Evolutionary conservation across 2,329 filamentous ascomycete species (phyloP), one percentile per base, ranked within the genome.

Genomic region (Sporothrix pallida): DNA sequence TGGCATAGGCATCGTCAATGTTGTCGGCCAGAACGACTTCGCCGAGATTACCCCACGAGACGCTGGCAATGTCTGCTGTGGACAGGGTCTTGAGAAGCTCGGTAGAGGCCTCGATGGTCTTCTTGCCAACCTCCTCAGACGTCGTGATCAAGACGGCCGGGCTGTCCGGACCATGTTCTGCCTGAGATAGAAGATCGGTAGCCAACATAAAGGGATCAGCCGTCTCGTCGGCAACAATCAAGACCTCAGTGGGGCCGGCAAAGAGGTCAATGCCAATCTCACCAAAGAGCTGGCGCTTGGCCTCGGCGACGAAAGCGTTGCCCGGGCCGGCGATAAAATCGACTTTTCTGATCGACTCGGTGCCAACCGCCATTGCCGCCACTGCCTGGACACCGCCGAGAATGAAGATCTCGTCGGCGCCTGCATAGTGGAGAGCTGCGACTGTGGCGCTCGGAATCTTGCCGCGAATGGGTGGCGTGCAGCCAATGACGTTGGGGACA

Each of bases 361-460:
- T 86, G 26, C 87, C 87, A 42, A 87, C 83, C 13, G 87, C 86
- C 79, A 90, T 89, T 60, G 88, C 88, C n/a, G 87, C 89, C 72
- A 90, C 88, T 54, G 87, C 87, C 77, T 88, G 87, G 0, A 85
- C 84, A 1, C 87, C 86, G 17, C 85, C 86, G 0, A 87, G 80
- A 63, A 87, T 81, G 75, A 80, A 86, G 75, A 87, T 87, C 37
- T 83, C 82, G 75, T 87, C 86, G 3, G 85, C 86, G 0, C 85
- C 85, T 1, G 85, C 86, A 1, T 84, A 78, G 75, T 85, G 81
- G 80, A 85, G 85, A 0, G 86, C 86, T 0, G 86, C 85, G 5
- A 88, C 80, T 0, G 86, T 87, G 0, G 84, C 82, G 63, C 81
- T 77, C 0, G 86, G 86, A 31, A 88, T 81, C 68, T 84, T 70